Percentiles rank a stretch among this genome's conserved stretches.
Evolutionary conservation across 176 grass and related monocot genomes (phyloP).

Genomic region (Oryza brachyantha): DNA sequence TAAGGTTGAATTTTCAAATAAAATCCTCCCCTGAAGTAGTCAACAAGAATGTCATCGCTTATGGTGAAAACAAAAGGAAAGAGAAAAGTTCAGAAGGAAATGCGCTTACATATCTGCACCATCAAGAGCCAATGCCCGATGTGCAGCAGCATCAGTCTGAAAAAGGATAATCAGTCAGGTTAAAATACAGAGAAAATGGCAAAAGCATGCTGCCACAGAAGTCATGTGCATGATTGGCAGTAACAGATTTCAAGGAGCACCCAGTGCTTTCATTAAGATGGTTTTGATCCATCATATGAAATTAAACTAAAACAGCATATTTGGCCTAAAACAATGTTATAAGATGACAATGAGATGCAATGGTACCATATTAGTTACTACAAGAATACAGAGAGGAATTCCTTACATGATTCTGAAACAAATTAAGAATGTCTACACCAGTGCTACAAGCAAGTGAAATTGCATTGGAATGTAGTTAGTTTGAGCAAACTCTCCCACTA

Average conservation of each 20-base stretch:
- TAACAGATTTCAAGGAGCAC: slow-evolving; percentile 11
- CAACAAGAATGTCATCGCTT: slow-evolving; percentile 20
- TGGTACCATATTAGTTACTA: not conserved
- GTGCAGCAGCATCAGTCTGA: slow-evolving; percentile 73
- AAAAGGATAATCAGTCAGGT: slow-evolving; percentile 29
- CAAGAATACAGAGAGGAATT: not conserved
- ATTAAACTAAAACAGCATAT: slow-evolving; percentile 15
- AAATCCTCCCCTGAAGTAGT: slow-evolving; percentile 73
- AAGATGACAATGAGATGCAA: not conserved
- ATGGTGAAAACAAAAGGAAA: slow-evolving; percentile 13
- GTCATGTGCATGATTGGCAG: not conserved
- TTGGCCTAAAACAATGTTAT: not conserved
- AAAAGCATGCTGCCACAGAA: not conserved
- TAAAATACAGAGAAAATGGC: no score
- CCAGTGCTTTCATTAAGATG: not conserved
- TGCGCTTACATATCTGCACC: slow-evolving; percentile 85
- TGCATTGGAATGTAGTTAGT: not conserved
- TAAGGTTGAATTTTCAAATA: slow-evolving; percentile 90
- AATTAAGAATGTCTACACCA: not conserved
- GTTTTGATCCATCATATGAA: not conserved
- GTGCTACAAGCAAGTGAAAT: not conserved
- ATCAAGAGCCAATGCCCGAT: slow-evolving; percentile 79
- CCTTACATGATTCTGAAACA: not conserved
- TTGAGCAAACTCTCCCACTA: not conserved
- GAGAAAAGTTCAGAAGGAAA: not conserved